Evolutionary conservation across 2,329 filamentous ascomycete species (phyloP).

Genomic region (Pezicula neosporulosa): DNA sequence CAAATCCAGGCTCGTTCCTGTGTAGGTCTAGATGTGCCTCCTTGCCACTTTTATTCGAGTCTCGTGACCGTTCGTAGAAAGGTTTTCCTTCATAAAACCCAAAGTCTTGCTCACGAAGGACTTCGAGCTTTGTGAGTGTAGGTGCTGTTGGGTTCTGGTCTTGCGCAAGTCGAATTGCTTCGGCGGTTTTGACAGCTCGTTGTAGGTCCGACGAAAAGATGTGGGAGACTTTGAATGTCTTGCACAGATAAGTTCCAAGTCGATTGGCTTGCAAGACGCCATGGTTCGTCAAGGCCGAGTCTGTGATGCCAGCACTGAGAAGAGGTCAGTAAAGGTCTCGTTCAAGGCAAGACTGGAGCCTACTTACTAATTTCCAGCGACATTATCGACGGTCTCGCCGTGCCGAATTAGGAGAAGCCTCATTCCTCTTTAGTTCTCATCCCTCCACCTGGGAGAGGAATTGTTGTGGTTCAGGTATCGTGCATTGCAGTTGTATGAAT

Average conservation of each 20-base stretch:
- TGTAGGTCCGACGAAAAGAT: conserved; percentile 80
- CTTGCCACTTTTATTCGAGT: conserved; percentile 28
- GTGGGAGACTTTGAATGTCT: conserved; percentile 57
- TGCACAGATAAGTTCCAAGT: conserved; percentile 64
- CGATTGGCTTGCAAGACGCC: conserved; percentile 75
- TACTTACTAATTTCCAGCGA: conserved; percentile 73
- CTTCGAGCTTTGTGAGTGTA: conserved; percentile 23
- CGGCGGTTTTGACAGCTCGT: conserved; percentile 69
- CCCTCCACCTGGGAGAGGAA: conserved; percentile 20
- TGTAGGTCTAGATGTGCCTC: conserved; percentile 35
- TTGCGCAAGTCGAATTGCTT: conserved; percentile 59
- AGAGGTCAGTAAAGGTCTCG: conserved; percentile 11
- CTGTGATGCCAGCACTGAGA: conserved; percentile 70
- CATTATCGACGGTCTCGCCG: conserved; percentile 88
- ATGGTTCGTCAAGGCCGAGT: conserved; percentile 78
- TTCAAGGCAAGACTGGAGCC: conserved; percentile 22
- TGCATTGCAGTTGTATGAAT: conserved; percentile 17
- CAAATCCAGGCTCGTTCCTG: conserved; percentile 36
- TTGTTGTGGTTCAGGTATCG: conserved; percentile 14
- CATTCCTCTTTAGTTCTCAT: conserved; percentile 59
- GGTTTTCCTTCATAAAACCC: conserved; percentile 66
- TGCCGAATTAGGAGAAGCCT: conserved; percentile 77
- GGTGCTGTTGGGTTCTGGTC: conserved; percentile 4
- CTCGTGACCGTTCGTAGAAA: conserved; percentile 39
- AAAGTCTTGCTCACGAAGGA: conserved; percentile 72